Base-by-base conservation (phyloP, 257 asterid species). In the Solanum etuberosum region DNA sequence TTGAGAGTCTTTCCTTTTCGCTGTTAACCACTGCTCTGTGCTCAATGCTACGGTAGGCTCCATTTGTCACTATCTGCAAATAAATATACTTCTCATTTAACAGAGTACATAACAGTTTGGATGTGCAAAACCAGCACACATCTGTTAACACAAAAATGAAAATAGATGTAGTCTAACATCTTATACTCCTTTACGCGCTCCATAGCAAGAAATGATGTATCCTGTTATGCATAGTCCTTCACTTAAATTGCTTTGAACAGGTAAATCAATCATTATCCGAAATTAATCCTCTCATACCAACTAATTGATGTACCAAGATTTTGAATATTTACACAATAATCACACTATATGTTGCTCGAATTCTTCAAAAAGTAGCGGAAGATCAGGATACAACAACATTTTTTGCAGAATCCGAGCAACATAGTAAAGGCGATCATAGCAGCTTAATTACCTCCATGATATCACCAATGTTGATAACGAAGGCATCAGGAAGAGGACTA, bases 41-140 rank as follows among this genome's bases (percentile, higher is more conserved):
- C 90, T 93, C 94, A 3, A 88, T 67, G 92, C 95, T 93, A 54
- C 87, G 88, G 61, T 93, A 93, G 27, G 83, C n/a, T 16, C 95
- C 95, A 42, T 93, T 92, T 0, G 91, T 91, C 84, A 88, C 82
- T 68, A 93, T 89, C 95, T 91, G 88, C 38, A n/a, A 34, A 68
- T 54, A 57, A n/a, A 48, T 29, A 27, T 21, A 29, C 59, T 9
- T 9, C 70, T 61, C 31, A 61, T 4, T 61, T 23, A 61, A 61
- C 14, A 61, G 0, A 38, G 25, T 31, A 38, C 27, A 20, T 3
- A 67, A 67, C 74, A 13, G 23, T 70, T 70, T 31, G 76, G 76
- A 71, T 71, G 43, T 18, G 42, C 78, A 71, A 72, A 72, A 72
- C 80, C 80, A 35, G 80, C 46, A 16, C 80, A 7, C 21, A 35